These are phyloP conservation scores for Lepraria neglecta DNA, from an alignment of 495 filamentous ascomycete genomes.

Conservation along the genomic window DNA sequence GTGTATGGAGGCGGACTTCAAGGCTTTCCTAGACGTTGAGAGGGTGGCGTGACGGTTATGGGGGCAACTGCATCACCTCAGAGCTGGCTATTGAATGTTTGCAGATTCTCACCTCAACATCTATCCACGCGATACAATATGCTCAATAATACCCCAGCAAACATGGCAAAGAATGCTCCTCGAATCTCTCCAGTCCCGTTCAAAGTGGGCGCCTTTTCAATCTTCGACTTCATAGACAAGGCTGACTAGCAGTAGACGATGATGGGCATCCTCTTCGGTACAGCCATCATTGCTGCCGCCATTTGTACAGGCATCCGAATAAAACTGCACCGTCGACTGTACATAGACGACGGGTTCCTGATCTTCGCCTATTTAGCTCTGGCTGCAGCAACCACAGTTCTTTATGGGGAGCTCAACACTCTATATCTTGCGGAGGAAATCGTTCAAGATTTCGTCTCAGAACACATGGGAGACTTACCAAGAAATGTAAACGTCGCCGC, in stretches of 20 bases:
- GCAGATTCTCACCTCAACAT: background rate
- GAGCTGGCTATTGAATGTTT: too few relatives aligned
- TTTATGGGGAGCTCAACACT: background rate
- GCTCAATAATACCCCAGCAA: background rate
- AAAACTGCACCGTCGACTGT: background rate
- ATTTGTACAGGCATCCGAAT: background rate
- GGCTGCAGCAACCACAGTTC: background rate
- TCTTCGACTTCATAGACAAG: background rate
- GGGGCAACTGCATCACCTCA: too few relatives aligned
- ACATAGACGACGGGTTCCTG: background rate
- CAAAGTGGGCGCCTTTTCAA: background rate
- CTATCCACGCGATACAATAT: background rate
- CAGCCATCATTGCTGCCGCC: background rate
- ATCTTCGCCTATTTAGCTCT: slow-evolving; percentile 1
- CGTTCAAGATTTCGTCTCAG: background rate
- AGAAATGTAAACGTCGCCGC: background rate
- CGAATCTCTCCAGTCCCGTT: background rate
- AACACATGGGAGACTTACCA: background rate
- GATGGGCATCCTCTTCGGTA: background rate
- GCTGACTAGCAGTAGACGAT: background rate
- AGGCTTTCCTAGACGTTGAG: too few relatives aligned
- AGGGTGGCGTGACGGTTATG: too few relatives aligned
- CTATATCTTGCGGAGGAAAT: background rate
- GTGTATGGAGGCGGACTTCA: too few relatives aligned
- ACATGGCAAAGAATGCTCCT: background rate